A percentile compares a stretch with the other conserved stretches of the same genome.
Evolutionary conservation across 2,329 filamentous ascomycete genomes (phyloP).

Genomic region (Acephala macrosclerotiorum): DNA sequence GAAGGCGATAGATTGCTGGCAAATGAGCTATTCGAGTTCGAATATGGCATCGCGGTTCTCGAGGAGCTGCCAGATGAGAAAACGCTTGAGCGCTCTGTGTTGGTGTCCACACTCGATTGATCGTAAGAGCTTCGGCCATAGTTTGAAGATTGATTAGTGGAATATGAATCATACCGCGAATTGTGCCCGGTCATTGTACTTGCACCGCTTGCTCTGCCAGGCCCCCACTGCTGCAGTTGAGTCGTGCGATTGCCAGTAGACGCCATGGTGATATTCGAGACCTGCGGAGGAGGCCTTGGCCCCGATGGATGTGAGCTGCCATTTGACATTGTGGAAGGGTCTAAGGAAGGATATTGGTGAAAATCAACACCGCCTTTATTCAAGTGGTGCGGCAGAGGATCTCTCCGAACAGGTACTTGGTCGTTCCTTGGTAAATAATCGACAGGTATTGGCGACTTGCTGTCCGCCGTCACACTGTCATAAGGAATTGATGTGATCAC

Average conservation of each 20-base stretch:
- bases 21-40: slow-evolving; percentile 64
- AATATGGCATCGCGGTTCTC: slow-evolving; percentile 60
- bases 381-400: slow-evolving; percentile 82
- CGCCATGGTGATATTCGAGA: slow-evolving; percentile 73
- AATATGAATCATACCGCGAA: slow-evolving; percentile 70
- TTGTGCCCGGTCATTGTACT: slow-evolving; percentile 59
- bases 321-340: slow-evolving; percentile 58
- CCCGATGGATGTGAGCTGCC: slow-evolving; percentile 64
- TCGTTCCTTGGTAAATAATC: slow-evolving; percentile 76
- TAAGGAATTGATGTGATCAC: slow-evolving; percentile 90
- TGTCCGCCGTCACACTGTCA: slow-evolving; percentile 71
- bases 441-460: slow-evolving; percentile 73
- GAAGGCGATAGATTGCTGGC: slow-evolving; percentile 54
- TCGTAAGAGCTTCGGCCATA: slow-evolving; percentile 61
- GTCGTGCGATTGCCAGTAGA: slow-evolving; percentile 72
- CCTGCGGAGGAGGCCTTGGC: slow-evolving; percentile 64
- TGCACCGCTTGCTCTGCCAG: slow-evolving; percentile 60
- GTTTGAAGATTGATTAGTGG: slow-evolving; percentile 47
- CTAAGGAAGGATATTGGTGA: slow-evolving; percentile 86
- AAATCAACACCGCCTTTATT: slow-evolving; percentile 81
- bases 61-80: slow-evolving; percentile 63
- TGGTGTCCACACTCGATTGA: slow-evolving; percentile 70
- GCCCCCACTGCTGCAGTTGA: slow-evolving; percentile 81
- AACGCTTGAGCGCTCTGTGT: slow-evolving; percentile 61
- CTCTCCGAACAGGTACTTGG: slow-evolving; percentile 67